Evolutionary conservation across 257 asterid genomes (phyloP).

Genomic region (Ligustrum vulgare): DNA sequence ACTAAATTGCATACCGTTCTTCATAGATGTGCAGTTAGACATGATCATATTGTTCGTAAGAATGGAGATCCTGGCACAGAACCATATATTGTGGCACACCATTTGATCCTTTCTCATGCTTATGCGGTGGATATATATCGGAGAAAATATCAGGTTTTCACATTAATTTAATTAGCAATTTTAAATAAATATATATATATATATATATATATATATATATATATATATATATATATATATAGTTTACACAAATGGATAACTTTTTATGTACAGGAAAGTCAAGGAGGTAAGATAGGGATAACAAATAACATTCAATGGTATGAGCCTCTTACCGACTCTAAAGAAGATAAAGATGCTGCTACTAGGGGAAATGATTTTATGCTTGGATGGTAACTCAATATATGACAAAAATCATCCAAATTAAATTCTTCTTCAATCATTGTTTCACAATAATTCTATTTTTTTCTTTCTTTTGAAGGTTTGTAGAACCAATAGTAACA

Average conservation of each 20-base stretch:
- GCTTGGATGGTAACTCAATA: slow-evolving; percentile 17
- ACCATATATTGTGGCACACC: slow-evolving; percentile 17
- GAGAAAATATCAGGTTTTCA: slow-evolving; percentile 8
- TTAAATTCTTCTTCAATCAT: background rate
- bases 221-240: too few relatives aligned
- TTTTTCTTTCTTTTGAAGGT: background rate
- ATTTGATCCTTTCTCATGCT: slow-evolving; percentile 20
- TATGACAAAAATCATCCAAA: background rate
- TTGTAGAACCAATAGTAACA: background rate
- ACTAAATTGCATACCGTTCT: background rate
- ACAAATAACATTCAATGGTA: background rate
- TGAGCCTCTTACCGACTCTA: slow-evolving; percentile 9
- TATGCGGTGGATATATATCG: slow-evolving; percentile 14
- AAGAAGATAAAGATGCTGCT: slow-evolving; percentile 13
- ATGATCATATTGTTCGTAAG: background rate
- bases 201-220: too few relatives aligned
- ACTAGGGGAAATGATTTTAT: slow-evolving; percentile 9
- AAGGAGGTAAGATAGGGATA: slow-evolving; percentile 18
- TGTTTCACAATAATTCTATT: background rate
- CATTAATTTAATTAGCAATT: too few relatives aligned
- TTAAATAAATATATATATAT: too few relatives aligned
- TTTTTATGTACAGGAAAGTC: background rate
- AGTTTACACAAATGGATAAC: too few relatives aligned
- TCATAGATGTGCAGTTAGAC: background rate
- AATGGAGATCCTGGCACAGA: slow-evolving; percentile 14